Base-by-base conservation (phyloP, 192 early-diverging fungal species). In the Phlyctochytrium arcticum region DNA sequence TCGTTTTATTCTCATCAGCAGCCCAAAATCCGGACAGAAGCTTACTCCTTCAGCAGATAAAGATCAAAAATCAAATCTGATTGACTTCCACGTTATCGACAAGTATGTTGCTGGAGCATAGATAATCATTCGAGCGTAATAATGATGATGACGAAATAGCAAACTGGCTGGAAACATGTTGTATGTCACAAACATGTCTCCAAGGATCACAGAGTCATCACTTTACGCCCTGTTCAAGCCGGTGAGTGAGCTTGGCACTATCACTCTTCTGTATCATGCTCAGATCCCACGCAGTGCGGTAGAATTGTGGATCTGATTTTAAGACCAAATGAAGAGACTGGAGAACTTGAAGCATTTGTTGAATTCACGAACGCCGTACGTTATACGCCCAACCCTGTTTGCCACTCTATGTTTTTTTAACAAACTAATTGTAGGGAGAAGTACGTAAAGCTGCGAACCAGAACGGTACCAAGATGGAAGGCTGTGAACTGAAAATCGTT, bases 281-380 rank as follows among this genome's bases (percentile, higher is more conserved):
- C 42, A 12, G 15, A 24, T 26, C 23, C 3, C 15, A 5, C 27
- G n/a, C 33, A 60, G 50, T 72, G 49, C 54, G 73, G 79, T 36
- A 32, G 36, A 5, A 68, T 79, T 30, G 55, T 81, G n/a, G 80
- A 82, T 50, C 57, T 79, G 37, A 66, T 61, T 50, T 15, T 82
- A 1, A 49, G 72, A 47, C 57, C 72, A 32, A 68, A 82, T 35
- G 63, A 61, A 12, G 73, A 68, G 39, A 69, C 60, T 49, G 73
- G 76, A 34, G 64, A 48, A 9, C 59, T 68, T 12, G 73, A 76
- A 53, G 80, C 73, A 3, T 82, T 74, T 57, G 49, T 82, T 23
- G 80, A 82, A 49, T 79, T 75, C 36, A 12, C 44, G 15, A 57
- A 67, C 24, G 63, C 70, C 3, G 71, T 74, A 60, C 10, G 60